Evolutionary conservation across 768 basidiomycete genomes (phyloP).

Genomic region (Gautieria morchelliformis): DNA sequence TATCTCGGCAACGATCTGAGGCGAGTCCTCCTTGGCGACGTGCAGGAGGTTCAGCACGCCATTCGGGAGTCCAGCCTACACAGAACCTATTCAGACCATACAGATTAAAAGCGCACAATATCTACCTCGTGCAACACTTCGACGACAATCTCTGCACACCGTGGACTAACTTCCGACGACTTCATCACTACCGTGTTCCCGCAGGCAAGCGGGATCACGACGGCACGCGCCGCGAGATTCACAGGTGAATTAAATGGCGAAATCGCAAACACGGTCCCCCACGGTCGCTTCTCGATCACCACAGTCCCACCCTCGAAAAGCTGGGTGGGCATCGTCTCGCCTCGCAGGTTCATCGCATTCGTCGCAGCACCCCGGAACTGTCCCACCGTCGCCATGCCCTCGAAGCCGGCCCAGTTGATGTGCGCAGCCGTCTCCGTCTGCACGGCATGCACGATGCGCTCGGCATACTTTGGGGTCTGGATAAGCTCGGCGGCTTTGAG

Average conservation of each 20-base stretch:
- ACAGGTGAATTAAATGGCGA: constrained; percentile 43
- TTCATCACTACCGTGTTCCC: constrained; percentile 50
- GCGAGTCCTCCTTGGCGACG: constrained; percentile 33
- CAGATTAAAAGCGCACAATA: background rate
- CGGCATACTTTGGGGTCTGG: constrained; percentile 30
- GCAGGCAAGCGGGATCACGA: constrained; percentile 38
- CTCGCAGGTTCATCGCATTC: constrained; percentile 29
- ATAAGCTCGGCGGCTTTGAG: constrained; percentile 39
- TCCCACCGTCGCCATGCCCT: constrained; percentile 16
- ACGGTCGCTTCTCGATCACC: constrained; percentile 35
- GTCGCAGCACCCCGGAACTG: constrained; percentile 25
- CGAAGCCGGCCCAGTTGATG: constrained; percentile 15
- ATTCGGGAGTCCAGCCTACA: constrained; percentile 45
- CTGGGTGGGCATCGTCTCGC: constrained; percentile 32
- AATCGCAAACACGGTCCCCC: constrained; percentile 46
- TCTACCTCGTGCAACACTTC: constrained; percentile 37
- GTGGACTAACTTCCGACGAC: constrained; percentile 40
- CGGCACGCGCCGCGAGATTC: constrained; percentile 33
- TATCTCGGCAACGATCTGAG: constrained; percentile 36
- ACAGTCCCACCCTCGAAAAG: constrained; percentile 34
- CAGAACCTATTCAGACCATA: background rate
- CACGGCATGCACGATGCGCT: constrained; percentile 22
- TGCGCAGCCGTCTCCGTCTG: constrained; percentile 31
- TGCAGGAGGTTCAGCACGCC: constrained; percentile 52
- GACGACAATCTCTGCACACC: constrained; percentile 33